These are phyloP conservation scores for Fusarium brachygibbosum DNA, from an alignment of 2,329 filamentous ascomycete genomes.

Conservation along the genomic window DNA sequence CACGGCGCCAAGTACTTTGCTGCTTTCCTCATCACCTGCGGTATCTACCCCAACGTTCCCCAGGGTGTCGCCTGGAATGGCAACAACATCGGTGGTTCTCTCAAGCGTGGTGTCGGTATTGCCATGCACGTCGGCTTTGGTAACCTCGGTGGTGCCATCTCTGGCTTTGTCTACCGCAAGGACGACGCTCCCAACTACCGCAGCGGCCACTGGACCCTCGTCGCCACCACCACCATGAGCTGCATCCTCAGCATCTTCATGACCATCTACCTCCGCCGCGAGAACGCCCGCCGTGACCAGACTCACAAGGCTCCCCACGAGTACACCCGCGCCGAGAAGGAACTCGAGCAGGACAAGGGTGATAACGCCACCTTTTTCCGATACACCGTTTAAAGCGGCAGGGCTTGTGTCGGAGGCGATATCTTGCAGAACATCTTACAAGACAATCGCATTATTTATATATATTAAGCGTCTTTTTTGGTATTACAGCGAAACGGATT, in stretches of 20 bases:
- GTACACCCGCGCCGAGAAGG: slow-evolving; percentile 68
- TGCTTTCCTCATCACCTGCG: slow-evolving; percentile 58
- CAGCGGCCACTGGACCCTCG: slow-evolving; percentile 70
- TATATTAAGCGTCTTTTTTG: slow-evolving; percentile 36
- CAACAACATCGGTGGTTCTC: slow-evolving; percentile 15
- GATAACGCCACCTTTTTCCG: slow-evolving; percentile 70
- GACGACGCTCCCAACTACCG: slow-evolving; percentile 67
- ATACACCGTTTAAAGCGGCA: slow-evolving; percentile 61
- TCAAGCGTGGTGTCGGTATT: slow-evolving; percentile 56
- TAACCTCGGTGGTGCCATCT: slow-evolving; percentile 55
- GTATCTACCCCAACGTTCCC: slow-evolving; percentile 67
- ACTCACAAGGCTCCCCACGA: slow-evolving; percentile 61
- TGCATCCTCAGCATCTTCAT: slow-evolving; percentile 66
- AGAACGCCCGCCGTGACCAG: slow-evolving; percentile 68
- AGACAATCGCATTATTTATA: slow-evolving; percentile 38
- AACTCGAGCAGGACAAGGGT: slow-evolving; percentile 65
- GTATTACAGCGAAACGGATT: slow-evolving; percentile 21
- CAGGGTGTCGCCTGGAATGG: slow-evolving; percentile 60
- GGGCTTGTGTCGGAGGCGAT: slow-evolving; percentile 3
- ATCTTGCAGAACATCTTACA: slow-evolving; percentile 46
- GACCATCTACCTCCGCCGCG: slow-evolving; percentile 68
- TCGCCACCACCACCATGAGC: slow-evolving; percentile 68
- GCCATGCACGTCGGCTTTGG: slow-evolving; percentile 66
- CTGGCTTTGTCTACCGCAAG: slow-evolving; percentile 54
- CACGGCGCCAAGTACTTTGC: slow-evolving; percentile 62